Percentiles rank a stretch among this genome's conserved stretches.
Conservation (phyloP, 2,329 filamentous ascomycete species). For the Endoconidiophora polonica region DNA sequence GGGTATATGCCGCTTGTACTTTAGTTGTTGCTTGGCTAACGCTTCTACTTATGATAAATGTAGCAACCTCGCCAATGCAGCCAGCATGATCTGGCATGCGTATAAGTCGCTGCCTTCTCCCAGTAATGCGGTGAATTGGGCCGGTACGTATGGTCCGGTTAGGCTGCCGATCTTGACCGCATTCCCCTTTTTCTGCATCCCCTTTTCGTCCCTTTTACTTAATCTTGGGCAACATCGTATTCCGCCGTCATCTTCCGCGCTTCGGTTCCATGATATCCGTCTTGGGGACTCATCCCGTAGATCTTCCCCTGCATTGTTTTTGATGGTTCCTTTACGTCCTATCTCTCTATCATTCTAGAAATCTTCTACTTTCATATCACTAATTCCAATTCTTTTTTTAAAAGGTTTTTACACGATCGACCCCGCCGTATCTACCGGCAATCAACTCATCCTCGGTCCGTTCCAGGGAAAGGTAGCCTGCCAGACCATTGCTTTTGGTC, state of each 20-base stretch:
- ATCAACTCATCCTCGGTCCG: slow-evolving; percentile 55
- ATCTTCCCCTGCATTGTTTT: no score
- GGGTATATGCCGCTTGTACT: no score
- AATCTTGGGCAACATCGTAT: background rate
- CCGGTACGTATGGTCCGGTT: slow-evolving; percentile 28
- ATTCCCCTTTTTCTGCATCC: background rate
- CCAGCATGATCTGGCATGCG: slow-evolving; percentile 64
- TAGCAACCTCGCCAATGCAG: slow-evolving; percentile 61
- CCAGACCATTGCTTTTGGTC: slow-evolving; percentile 56
- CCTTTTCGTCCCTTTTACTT: background rate
- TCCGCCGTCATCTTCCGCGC: no score
- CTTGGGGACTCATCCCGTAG: no score
- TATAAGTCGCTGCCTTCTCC: slow-evolving; percentile 55
- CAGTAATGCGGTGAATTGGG: slow-evolving; percentile 58
- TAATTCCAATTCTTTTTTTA: background rate
- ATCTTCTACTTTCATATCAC: background rate
- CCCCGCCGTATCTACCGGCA: slow-evolving; percentile 17
- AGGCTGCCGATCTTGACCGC: no score
- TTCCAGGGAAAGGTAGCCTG: slow-evolving; percentile 72
- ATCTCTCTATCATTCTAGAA: no score
- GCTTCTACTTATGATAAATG: background rate
- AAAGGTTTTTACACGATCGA: slow-evolving; percentile 60
- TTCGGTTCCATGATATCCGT: no score
- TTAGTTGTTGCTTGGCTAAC: background rate
- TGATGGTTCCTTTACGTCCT: no score